A percentile compares a stretch with the other conserved stretches of the same genome.
Evolutionary conservation across 371 early-diverging fungal genomes (phyloP).

Genomic region (Coemansia sp.): DNA sequence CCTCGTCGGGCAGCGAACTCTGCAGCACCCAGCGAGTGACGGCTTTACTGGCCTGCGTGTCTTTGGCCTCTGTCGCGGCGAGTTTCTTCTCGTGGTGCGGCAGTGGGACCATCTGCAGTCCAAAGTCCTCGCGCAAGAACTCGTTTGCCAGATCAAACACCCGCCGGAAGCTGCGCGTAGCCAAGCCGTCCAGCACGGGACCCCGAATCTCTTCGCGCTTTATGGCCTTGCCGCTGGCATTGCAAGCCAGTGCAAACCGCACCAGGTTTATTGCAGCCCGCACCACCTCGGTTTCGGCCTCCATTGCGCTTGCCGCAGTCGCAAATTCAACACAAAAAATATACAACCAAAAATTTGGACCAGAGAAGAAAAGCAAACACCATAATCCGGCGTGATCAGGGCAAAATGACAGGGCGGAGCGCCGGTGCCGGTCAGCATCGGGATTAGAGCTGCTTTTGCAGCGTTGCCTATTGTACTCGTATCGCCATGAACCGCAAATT

Average conservation of each 20-base stretch:
- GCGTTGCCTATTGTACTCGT: not conserved
- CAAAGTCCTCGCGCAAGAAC: slow-evolving; percentile 26
- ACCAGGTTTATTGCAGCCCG: slow-evolving; percentile 30
- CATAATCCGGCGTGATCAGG: too few relatives aligned
- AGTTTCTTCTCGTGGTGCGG: slow-evolving; percentile 35
- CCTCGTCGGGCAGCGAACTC: slow-evolving; percentile 29
- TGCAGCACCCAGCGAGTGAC: slow-evolving; percentile 39
- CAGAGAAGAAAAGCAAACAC: not conserved
- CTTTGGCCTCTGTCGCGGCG: slow-evolving; percentile 1
- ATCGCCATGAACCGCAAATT: slow-evolving; percentile 39
- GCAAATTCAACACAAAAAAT: not conserved
- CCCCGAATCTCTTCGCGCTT: slow-evolving; percentile 33
- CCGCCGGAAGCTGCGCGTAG: slow-evolving; percentile 10
- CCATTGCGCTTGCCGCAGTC: not conserved
- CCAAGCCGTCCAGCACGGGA: not conserved
- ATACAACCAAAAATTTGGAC: not conserved
- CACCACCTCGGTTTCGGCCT: slow-evolving; percentile 3
- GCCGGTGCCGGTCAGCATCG: too few relatives aligned
- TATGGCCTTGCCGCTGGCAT: slow-evolving; percentile 36
- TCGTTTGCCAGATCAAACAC: slow-evolving; percentile 23
- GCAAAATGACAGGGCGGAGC: too few relatives aligned
- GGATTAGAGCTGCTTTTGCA: too few relatives aligned
- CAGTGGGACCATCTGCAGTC: slow-evolving; percentile 27
- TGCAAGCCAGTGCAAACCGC: slow-evolving; percentile 43
- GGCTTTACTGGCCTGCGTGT: slow-evolving; percentile 7